Evolutionary conservation across 768 basidiomycete genomes (phyloP), one percentile per base, ranked within the genome.

Genomic region (Lactifluus pinguis): DNA sequence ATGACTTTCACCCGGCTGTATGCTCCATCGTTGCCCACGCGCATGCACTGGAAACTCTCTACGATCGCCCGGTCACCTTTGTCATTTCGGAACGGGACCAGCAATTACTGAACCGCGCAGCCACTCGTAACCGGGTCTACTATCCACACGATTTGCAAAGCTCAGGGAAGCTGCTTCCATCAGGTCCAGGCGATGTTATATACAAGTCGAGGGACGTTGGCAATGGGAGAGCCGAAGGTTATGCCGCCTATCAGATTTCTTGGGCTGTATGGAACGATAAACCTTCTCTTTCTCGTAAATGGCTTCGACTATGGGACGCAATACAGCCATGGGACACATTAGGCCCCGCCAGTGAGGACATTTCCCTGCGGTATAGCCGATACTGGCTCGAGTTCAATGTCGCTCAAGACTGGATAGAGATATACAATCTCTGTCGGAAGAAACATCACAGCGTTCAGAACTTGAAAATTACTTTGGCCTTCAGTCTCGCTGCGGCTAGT

Each of bases 351-450:
- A 1, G 15, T 0, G 29, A 17, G 2, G 15, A 29, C 0, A 14
- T 59, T 13, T 59, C 51, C 5, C 34, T 59, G 8, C 30, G 50
- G 9, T 59, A 59, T 9, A 59, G 57, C 36, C 57, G 32, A 38
- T 53, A 59, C 36, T 59, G 57, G 57, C 42, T 59, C 2, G n/a
- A 51, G 1, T 53, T 59, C 42, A 10, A 59, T 42, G 44, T 34
- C 17, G 19, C 50, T 8, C 32, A 42, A n/a, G 57, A 59, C 19
- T 59, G 57, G 57, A 9, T 47, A 6, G 6, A 10, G 1, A 47
- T 59, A 21, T 53, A 53, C 11, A 10, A 47, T 4, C 32, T 53
- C 6, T 52, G 42, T 10, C 57, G 49, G 15, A 6, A 38, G 36
- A n/a, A 4, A 32, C 11, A 17, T 19, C 13, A 19, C 5, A n/a